phyloP scores from a whole-genome alignment of 345 rosid genomes.

The Barbarea vulgaris region DNA sequence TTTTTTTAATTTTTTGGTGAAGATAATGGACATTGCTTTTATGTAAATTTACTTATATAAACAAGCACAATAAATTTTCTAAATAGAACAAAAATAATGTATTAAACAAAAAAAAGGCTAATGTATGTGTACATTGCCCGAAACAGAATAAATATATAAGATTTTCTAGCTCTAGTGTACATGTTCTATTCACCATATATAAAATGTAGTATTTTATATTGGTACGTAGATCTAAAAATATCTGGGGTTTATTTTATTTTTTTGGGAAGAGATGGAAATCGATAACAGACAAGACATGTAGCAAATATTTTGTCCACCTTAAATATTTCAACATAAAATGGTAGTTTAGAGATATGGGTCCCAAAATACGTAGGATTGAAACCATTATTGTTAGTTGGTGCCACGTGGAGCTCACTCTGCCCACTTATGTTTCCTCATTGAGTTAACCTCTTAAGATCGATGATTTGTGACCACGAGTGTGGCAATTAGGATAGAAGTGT shows the following conservation, averaged over 20 bases:
- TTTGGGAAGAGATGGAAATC: neutral
- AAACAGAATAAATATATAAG: constrained; percentile 1
- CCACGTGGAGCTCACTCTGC: constrained; percentile 34
- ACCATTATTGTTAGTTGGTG: constrained; percentile 24
- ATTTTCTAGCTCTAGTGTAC: constrained; percentile 2
- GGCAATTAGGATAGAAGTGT: constrained; percentile 23
- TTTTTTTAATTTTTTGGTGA: too few relatives aligned
- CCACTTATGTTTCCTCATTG: constrained; percentile 35
- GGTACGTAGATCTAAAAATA: constrained; percentile 4
- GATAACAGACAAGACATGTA: constrained; percentile 24
- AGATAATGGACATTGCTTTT: too few relatives aligned
- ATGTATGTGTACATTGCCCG: neutral
- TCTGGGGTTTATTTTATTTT: neutral
- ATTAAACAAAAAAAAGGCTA: too few relatives aligned
- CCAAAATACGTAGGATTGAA: constrained; percentile 29
- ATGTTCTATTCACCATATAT: neutral
- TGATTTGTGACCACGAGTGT: constrained; percentile 33
- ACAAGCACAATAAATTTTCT: neutral
- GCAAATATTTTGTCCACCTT: constrained; percentile 33
- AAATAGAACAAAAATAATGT: neutral
- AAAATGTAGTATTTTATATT: neutral
- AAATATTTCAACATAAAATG: constrained; percentile 8
- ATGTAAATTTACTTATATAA: neutral
- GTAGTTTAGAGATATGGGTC: constrained; percentile 15
- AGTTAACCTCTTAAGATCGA: constrained; percentile 18